phyloP scores from a whole-genome alignment of 768 basidiomycete species.

The Terana coerulea region DNA sequence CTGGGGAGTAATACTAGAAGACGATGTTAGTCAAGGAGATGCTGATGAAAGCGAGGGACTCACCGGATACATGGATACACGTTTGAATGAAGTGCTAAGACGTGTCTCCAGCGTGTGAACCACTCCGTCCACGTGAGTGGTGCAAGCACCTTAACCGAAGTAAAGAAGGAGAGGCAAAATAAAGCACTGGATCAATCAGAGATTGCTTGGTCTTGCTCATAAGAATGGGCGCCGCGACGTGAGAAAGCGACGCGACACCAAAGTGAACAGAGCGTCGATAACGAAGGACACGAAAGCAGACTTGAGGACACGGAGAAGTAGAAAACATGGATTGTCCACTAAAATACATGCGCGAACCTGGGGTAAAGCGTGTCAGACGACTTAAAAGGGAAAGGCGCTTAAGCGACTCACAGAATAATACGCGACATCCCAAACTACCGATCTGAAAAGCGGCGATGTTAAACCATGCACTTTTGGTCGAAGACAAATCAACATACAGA shows the following conservation, averaged over 20 bases:
- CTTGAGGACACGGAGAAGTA: background rate
- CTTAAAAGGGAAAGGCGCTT: conserved; percentile 24
- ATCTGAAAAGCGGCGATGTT: conserved; percentile 27
- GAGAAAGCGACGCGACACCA: conserved; percentile 62
- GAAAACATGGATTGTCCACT: conserved; percentile 26
- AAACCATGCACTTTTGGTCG: background rate
- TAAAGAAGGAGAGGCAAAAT: conserved; percentile 37
- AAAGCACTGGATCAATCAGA: conserved; percentile 28
- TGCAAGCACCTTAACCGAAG: conserved; percentile 20
- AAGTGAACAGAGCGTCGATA: conserved; percentile 71
- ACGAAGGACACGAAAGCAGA: conserved; percentile 10
- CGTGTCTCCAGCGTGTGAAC: conserved; percentile 54
- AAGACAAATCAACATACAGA: conserved; percentile 51
- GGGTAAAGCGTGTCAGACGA: conserved; percentile 18
- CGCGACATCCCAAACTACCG: conserved; percentile 30
- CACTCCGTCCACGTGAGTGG: conserved; percentile 32
- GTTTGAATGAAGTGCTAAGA: background rate
- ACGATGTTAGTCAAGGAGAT: background rate
- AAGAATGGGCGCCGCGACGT: conserved; percentile 84
- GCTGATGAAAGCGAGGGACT: conserved; percentile 1
- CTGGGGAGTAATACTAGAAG: background rate
- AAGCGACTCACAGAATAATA: conserved; percentile 34
- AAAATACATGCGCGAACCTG: conserved; percentile 32
- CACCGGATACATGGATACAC: conserved; percentile 12
- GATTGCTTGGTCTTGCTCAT: conserved; percentile 60